Base-by-base conservation (phyloP, 2,329 filamentous ascomycete genomes). In the Hypoxylon sp. region DNA sequence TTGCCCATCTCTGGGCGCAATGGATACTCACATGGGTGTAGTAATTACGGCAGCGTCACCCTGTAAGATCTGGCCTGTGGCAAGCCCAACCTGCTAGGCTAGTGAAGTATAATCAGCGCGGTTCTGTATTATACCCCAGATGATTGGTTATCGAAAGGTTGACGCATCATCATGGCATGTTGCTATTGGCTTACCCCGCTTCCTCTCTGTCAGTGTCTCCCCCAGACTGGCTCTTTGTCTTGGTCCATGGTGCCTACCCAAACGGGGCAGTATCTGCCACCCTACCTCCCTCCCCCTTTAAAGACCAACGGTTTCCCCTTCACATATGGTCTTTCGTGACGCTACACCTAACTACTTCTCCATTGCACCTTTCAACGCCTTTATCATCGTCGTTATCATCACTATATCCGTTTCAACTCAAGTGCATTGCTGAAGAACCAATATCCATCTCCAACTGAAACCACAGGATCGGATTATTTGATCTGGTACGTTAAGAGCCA, bases 101-200 rank as follows among this genome's bases (percentile, higher is more conserved):
- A 52, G 62, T 66, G 54, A 67, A 69, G 68, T 54, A 71, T 68
- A 71, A 72, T 67, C 68, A 63, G 63, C 57, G 17, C 11, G 62
- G 67, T 60, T 73, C 69, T 69, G 66, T 60, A 61, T 59, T 50
- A 65, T 46, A 53, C 57, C 67, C 71, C 64, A 52, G 62, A 74
- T 75, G 76, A 76, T 77, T 77, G 76, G 76, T 52, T 44, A 64
- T 63, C 60, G 42, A 37, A 33, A 26, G 51, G 29, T 66, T 65
- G 68, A 74, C 75, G 73, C 66, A 67, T 71, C 72, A 68, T 35
- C 53, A 66, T 62, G 17, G 52, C 57, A 63, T 48, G 46, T 63
- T 72, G 17, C 63, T 58, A 78, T 76, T 76, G 74, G 74, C 14
- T 54, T 76, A 78, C 76, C 76, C 76, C 76, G 76, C 76, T 76